Percentiles rank a stretch among this genome's conserved stretches.
phyloP scores from a whole-genome alignment of 805 yeast genomes.

The Yarrowia porcina region DNA sequence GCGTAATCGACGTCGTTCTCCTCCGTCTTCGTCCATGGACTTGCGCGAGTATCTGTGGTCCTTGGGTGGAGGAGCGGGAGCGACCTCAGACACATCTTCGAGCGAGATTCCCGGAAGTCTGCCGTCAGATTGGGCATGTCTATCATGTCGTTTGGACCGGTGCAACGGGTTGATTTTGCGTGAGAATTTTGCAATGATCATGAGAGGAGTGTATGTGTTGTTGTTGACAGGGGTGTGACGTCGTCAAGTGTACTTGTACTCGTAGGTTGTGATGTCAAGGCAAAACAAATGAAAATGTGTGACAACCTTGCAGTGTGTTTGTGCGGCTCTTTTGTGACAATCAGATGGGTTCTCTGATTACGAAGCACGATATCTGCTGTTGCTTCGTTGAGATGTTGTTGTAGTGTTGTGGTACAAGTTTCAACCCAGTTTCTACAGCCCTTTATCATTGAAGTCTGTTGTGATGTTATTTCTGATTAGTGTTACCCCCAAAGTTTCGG shows the following conservation, averaged over 20 bases:
- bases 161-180: slow-evolving; percentile 12
- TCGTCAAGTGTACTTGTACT: no score
- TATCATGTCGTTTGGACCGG: not conserved
- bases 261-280: no score
- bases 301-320: not conserved
- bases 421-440: not conserved
- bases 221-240: not conserved
- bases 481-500: not conserved
- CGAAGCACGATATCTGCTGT: no score
- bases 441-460: slow-evolving; percentile 1
- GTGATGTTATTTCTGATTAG: not conserved
- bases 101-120: slow-evolving; percentile 7
- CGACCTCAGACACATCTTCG: slow-evolving; percentile 10
- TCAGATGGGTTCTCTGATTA: no score
- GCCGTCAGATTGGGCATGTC: not conserved
- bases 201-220: not conserved
- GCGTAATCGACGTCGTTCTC: not conserved
- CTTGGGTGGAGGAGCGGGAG: not conserved
- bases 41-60: slow-evolving; percentile 8
- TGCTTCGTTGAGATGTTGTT: not conserved
- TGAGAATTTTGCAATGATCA: slow-evolving; percentile 20
- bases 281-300: no score
- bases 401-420: not conserved
- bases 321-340: no score
- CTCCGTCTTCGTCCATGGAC: not conserved